Conservation (phyloP, 148 eudicot species). For the Oxyria digyna region DNA sequence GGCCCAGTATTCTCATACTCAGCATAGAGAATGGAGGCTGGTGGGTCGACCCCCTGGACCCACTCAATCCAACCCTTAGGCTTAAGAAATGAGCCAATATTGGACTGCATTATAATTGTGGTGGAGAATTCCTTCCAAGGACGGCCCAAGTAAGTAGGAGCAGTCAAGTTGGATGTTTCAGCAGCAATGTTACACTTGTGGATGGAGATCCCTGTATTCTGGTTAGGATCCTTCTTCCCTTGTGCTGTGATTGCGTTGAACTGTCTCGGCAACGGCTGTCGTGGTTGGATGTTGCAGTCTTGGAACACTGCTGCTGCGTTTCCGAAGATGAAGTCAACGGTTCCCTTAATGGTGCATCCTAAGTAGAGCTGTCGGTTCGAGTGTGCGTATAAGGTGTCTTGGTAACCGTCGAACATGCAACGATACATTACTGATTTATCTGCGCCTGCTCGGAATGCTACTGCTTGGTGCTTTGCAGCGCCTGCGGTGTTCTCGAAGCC, state of each 20-base stretch:
- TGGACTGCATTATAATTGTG: background rate
- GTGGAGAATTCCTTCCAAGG: slow-evolving; percentile 5
- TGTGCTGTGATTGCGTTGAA: background rate
- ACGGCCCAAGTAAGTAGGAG: background rate
- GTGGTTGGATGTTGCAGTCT: background rate
- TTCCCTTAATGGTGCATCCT: background rate
- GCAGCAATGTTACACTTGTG: background rate
- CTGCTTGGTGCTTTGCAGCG: slow-evolving; percentile 58
- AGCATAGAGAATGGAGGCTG: background rate
- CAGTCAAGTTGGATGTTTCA: background rate
- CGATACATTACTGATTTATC: slow-evolving; percentile 41
- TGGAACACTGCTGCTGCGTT: background rate
- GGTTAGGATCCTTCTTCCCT: slow-evolving; percentile 6
- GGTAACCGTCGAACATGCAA: slow-evolving; percentile 38
- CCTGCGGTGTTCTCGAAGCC: slow-evolving; percentile 63
- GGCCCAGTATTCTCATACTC: background rate
- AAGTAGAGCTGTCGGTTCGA: background rate
- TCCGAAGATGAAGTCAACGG: background rate
- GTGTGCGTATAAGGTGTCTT: background rate
- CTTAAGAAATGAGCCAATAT: background rate
- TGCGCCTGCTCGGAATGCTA: slow-evolving; percentile 54
- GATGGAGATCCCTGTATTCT: background rate
- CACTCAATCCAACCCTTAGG: background rate
- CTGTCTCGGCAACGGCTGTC: background rate
- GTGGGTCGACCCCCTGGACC: slow-evolving; percentile 1